Base-by-base conservation (phyloP, 1,284 basidiomycete species). In the Microstroma glucosiphilum region DNA sequence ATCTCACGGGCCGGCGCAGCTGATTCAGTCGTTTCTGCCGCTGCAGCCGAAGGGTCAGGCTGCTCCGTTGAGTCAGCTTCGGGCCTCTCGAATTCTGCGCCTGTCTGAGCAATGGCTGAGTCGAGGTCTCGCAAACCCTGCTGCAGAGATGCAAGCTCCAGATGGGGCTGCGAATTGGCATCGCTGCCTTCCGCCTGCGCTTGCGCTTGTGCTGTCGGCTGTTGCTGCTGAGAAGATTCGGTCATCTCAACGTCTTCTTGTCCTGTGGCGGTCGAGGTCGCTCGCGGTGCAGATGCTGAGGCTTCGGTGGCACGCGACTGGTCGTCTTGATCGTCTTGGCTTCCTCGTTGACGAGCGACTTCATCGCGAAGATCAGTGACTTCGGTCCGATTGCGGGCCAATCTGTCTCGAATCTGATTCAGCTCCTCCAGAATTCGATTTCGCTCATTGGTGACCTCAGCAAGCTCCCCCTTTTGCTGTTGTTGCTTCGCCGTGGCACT, bases 381-480 rank as follows among this genome's bases (percentile, higher is more conserved):
- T 69, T 49, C 69, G 49, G 76, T 72, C 46, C 69, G 64, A 19
- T 72, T 71, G 13, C 78, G 80, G 60, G 69, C 76, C 56, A 69
- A 60, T 42, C 68, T 66, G 21, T 71, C 69, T 58, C 73, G 72
- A 26, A 70, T 62, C 12, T 61, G 67, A 53, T 66, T 58, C 70
- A 78, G 58, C 73, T 78, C 72, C 57, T 67, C 51, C 51, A 54
- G 6, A 21, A 54, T 54, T 19, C 51, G 51, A 21, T 54, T 21
- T 17, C 51, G 51, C 49, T 17, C 30, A n/a, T 3, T 53, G n/a
- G 6, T 61, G 48, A 71, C 67, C 30, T 60, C 65, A 23, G 67
- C 68, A 43, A 60, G 61, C 61, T 65, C 65, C 23, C 55, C 58
- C 58, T 71, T 71, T 41, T 63, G 60, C 57, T 69, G 26, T 6